phyloP scores from a whole-genome alignment of 768 basidiomycete species.

The Russula compacta region DNA sequence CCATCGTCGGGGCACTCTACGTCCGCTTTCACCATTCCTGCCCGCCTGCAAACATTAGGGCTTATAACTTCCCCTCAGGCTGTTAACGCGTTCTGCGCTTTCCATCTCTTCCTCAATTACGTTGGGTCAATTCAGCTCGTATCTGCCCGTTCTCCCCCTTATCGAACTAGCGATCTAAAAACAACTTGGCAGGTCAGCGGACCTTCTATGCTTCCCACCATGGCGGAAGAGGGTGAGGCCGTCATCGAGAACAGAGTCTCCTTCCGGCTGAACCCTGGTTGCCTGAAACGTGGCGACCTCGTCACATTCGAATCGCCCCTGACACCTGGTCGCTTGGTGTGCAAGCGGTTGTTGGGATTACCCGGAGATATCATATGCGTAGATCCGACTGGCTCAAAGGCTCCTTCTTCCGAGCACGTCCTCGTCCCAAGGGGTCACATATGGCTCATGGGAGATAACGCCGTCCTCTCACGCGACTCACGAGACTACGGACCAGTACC shows the following conservation, averaged over 20 bases:
- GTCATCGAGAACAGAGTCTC: slow-evolving; percentile 57
- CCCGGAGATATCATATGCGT: slow-evolving; percentile 86
- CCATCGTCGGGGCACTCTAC: slow-evolving; percentile 10
- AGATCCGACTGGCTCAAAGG: slow-evolving; percentile 66
- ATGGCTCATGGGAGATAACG: slow-evolving; percentile 90
- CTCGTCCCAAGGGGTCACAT: slow-evolving; percentile 77
- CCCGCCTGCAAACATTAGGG: not conserved
- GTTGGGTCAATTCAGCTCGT: slow-evolving; percentile 50
- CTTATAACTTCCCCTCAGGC: slow-evolving; percentile 29
- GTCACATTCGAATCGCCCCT: slow-evolving; percentile 64
- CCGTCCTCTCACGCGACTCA: slow-evolving; percentile 76
- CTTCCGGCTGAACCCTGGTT: slow-evolving; percentile 39
- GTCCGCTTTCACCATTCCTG: slow-evolving; percentile 4
- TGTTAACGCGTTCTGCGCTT: slow-evolving; percentile 44
- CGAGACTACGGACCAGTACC: slow-evolving; percentile 90
- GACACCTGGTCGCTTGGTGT: slow-evolving; percentile 56
- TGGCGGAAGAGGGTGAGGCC: slow-evolving; percentile 48
- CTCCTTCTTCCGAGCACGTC: slow-evolving; percentile 63
- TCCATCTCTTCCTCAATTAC: slow-evolving; percentile 57
- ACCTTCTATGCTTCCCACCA: slow-evolving; percentile 76
- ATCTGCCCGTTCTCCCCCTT: slow-evolving; percentile 11
- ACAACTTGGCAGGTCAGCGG: slow-evolving; percentile 45
- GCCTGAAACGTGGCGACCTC: slow-evolving; percentile 65
- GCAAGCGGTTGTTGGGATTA: slow-evolving; percentile 85
- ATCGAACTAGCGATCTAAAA: not conserved